Evolutionary conservation across 345 rosid species (phyloP).

Genomic region (Firmiana major): DNA sequence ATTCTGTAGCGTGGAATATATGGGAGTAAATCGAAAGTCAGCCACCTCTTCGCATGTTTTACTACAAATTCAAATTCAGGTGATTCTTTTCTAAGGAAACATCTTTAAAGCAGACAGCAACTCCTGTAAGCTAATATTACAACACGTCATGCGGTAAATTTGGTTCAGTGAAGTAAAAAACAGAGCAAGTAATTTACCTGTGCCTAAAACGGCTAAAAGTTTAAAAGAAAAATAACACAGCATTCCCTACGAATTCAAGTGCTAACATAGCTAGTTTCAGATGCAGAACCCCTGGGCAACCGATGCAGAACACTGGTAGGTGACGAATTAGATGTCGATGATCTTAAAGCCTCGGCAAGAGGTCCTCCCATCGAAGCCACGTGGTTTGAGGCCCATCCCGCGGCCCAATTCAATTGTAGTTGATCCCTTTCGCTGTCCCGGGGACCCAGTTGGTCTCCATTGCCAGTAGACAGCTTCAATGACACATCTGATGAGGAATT

Average conservation of each 20-base stretch:
- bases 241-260: conserved; percentile 14
- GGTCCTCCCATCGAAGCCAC: conserved; percentile 80
- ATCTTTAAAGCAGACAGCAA: not conserved
- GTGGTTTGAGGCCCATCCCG: conserved; percentile 51
- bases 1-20: no score
- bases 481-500: conserved; percentile 76
- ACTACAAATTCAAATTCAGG: not conserved
- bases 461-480: conserved; percentile 76
- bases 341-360: conserved; percentile 75
- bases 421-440: conserved; percentile 27
- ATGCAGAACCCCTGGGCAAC: conserved; percentile 40
- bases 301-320: conserved; percentile 83
- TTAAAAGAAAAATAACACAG: not conserved
- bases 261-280: conserved; percentile 36
- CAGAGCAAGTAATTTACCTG: not conserved
- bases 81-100: no score
- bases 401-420: conserved; percentile 39
- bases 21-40: no score
- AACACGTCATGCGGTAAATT: not conserved
- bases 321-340: conserved; percentile 53
- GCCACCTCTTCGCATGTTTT: no score
- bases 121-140: not conserved
- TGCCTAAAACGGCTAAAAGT: not conserved
- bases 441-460: conserved; percentile 33
- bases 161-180: not conserved